Evolutionary conservation across 2,329 filamentous ascomycete genomes (phyloP), one percentile per base, ranked within the genome.

Genomic region (Fusarium siculi): DNA sequence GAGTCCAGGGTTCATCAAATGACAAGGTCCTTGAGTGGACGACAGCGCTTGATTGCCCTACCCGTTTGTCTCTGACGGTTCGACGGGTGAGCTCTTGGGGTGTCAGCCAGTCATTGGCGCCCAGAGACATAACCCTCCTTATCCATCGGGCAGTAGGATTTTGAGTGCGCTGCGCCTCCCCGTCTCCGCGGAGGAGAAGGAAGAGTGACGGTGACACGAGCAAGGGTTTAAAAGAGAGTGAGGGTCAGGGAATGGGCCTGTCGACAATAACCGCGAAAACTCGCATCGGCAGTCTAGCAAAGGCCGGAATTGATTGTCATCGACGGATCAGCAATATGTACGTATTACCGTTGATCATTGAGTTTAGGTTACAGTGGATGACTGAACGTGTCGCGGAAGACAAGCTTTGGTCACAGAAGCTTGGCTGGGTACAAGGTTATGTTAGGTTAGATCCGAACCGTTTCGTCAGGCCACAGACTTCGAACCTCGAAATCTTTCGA

Each of bases 381-480:
- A 32, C 32, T 49, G 46, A 59, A 34, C 49, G 32, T 61, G 63
- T 67, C 32, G n/a, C 37, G 36, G 9, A 37, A 36, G 66, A 68
- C 65, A 68, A 68, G 65, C 63, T 63, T 63, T 68, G 37, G 28
- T 63, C n/a, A 32, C 52, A 62, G 54, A 68, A 68, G 42, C 64
- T 68, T 68, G 50, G 62, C 43, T 55, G 19, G 42, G 23, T n/a
- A 37, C 47, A 40, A 62, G 57, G 30, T 32, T 47, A 52, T 34
- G 46, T 30, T 28, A 58, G 61, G 61, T 49, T 58, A 66, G 50
- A 66, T 49, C 61, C 61, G 43, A 66, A 25, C 52, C 46, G 46
- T 60, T 60, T 60, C 46, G 39, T 54, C 46, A 57, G 42, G 55
- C 23, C 55, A 50, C 30, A 36, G 40, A 36, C 32, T 28, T 34